phyloP scores from a whole-genome alignment of 495 filamentous ascomycete genomes.

The Penicillium roqueforti region DNA sequence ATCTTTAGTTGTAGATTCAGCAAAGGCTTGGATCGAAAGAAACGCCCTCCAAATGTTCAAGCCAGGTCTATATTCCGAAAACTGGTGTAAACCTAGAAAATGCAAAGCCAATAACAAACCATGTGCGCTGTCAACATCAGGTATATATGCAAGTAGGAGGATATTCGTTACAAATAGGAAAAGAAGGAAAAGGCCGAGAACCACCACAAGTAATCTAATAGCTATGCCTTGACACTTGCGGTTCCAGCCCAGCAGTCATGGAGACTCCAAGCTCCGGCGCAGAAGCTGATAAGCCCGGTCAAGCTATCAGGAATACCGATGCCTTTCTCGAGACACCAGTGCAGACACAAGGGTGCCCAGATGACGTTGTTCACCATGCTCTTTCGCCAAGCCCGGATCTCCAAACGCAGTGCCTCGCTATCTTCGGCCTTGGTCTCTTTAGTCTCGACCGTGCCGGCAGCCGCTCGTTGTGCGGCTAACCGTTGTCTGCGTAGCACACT shows the following conservation, averaged over 20 bases:
- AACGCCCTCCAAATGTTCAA: neutral
- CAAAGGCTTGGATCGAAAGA: neutral
- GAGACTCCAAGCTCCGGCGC: constrained; percentile 45
- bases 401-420: constrained; percentile 36
- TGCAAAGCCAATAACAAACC: neutral
- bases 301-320: constrained; percentile 63
- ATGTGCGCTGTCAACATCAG: neutral
- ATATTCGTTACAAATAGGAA: constrained; percentile 11
- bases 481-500: constrained; percentile 33
- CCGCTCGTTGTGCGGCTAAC: constrained; percentile 15
- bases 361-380: constrained; percentile 47
- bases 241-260: constrained; percentile 38
- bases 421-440: constrained; percentile 35
- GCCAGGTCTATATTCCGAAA: neutral
- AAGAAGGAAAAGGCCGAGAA: neutral
- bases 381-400: constrained; percentile 43
- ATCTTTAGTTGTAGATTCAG: neutral
- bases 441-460: constrained; percentile 14
- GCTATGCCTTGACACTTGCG: constrained; percentile 25
- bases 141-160: constrained; percentile 11
- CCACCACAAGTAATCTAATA: neutral
- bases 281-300: constrained; percentile 62
- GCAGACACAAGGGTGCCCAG: constrained; percentile 63
- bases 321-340: constrained; percentile 77
- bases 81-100: neutral